These are phyloP conservation scores for Psidium guajava DNA, from an alignment of 345 rosid genomes.

Conservation along the genomic window DNA sequence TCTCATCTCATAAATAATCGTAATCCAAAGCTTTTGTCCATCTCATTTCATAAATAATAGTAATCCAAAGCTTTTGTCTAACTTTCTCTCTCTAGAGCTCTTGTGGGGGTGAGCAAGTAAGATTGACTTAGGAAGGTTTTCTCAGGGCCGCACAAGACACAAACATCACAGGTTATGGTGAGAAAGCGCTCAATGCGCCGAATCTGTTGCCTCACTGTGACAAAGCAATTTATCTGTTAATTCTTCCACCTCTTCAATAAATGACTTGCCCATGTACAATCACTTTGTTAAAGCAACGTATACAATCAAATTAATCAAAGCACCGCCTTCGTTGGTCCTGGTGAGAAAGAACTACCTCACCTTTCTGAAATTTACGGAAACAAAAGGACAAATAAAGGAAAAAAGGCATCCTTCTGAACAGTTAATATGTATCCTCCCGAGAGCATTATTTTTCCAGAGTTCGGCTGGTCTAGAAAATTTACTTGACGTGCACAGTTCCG, in stretches of 20 bases:
- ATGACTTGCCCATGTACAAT: background rate
- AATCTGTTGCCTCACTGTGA: background rate
- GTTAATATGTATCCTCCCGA: background rate
- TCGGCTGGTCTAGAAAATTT: background rate
- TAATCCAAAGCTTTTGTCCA: too few species aligned
- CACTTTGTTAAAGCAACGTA: background rate
- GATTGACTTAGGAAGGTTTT: too few species aligned
- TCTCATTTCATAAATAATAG: too few species aligned
- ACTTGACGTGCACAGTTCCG: background rate
- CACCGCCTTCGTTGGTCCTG: background rate
- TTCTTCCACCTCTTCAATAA: background rate
- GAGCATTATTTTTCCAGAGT: background rate
- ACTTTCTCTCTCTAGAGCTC: too few species aligned
- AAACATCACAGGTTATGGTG: background rate
- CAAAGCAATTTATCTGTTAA: background rate
- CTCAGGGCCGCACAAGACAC: too few species aligned
- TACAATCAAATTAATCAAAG: background rate
- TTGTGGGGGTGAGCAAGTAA: too few species aligned
- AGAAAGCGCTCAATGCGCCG: background rate
- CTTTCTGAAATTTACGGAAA: background rate
- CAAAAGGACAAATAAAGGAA: background rate
- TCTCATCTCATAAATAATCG: too few species aligned
- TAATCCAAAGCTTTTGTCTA: too few species aligned
- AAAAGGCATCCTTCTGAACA: background rate
- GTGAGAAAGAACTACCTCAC: background rate